phyloP scores from a whole-genome alignment of 2,329 filamentous ascomycete genomes.

The Knufia fluminis region DNA sequence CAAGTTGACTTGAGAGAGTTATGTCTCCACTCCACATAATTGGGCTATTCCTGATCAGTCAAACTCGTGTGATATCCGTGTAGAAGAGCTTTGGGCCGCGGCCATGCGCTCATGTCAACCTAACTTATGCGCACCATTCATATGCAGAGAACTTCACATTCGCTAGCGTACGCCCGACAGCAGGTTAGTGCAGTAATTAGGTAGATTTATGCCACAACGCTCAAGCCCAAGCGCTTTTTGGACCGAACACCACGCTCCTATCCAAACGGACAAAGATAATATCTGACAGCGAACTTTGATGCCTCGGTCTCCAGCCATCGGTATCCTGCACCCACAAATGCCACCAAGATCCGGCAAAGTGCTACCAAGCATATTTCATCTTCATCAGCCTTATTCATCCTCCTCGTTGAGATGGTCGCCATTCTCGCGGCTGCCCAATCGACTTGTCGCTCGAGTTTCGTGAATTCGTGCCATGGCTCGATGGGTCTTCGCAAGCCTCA shows the following conservation, averaged over 20 bases:
- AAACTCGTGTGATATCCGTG: not conserved
- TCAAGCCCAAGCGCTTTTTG: too few species aligned
- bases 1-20: not conserved
- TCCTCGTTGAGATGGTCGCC: slow-evolving; percentile 15
- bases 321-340: not conserved
- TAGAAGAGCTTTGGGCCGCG: not conserved
- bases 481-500: slow-evolving; percentile 80
- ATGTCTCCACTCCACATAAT: not conserved
- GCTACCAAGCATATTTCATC: not conserved
- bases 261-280: too few species aligned
- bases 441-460: slow-evolving; percentile 40
- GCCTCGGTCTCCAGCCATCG: not conserved
- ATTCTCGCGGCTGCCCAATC: slow-evolving; percentile 12
- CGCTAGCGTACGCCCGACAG: too few species aligned
- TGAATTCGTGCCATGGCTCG: slow-evolving; percentile 87
- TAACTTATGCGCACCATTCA: too few species aligned
- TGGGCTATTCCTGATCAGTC: not conserved
- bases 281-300: too few species aligned
- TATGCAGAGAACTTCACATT: too few species aligned
- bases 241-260: too few species aligned
- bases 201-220: too few species aligned
- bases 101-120: too few species aligned
- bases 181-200: too few species aligned
- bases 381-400: slow-evolving; percentile 7
- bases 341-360: not conserved